phyloP scores from a whole-genome alignment of 2,329 filamentous ascomycete genomes.

The Colletotrichum orchidophilum region DNA sequence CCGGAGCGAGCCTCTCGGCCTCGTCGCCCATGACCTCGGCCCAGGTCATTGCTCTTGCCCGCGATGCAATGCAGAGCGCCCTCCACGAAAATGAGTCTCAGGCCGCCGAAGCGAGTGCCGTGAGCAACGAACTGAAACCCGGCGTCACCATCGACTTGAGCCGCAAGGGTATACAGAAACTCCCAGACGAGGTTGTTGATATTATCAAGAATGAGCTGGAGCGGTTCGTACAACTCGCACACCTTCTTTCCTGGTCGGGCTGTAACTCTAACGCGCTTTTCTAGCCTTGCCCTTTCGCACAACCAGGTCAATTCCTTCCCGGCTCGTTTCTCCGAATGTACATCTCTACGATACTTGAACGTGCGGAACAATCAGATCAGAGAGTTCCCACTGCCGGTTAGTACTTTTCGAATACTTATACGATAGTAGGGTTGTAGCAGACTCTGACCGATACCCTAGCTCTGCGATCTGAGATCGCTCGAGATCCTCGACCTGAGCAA shows the following conservation, averaged over 20 bases:
- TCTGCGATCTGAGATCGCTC: conserved; percentile 85
- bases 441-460: conserved; percentile 57
- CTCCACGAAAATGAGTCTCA: conserved; percentile 73
- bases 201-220: conserved; percentile 79
- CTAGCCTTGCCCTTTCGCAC: conserved; percentile 82
- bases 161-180: conserved; percentile 75
- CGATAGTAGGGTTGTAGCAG: not conserved
- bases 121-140: conserved; percentile 70
- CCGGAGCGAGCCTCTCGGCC: conserved; percentile 58
- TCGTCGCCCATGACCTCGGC: conserved; percentile 64
- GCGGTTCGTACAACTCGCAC: conserved; percentile 58
- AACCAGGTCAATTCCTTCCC: conserved; percentile 79
- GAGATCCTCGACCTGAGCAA: conserved; percentile 93
- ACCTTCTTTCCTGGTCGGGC: conserved; percentile 7
- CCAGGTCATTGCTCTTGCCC: conserved; percentile 73
- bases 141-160: conserved; percentile 83
- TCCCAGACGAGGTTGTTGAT: conserved; percentile 79
- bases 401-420: conserved; percentile 34
- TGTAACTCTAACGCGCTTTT: conserved; percentile 14
- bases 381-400: conserved; percentile 67
- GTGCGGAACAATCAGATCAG: conserved; percentile 79
- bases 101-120: conserved; percentile 66
- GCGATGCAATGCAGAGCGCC: conserved; percentile 73
- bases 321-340: conserved; percentile 77
- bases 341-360: conserved; percentile 81